Base-by-base conservation (phyloP, 192 early-diverging fungal species). In the Coemansia guatemalensis region DNA sequence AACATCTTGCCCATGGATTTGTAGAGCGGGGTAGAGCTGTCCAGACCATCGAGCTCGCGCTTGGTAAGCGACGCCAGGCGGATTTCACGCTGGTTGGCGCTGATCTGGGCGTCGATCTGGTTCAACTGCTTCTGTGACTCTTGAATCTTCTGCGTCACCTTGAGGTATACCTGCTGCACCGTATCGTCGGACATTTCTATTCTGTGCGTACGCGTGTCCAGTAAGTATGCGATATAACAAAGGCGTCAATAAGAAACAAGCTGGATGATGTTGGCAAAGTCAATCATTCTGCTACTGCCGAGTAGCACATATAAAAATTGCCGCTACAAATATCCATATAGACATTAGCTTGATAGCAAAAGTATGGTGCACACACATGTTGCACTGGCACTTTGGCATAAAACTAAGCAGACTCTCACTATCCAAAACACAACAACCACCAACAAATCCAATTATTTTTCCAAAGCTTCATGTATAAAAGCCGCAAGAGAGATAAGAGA, bases 1-100 rank as follows among this genome's bases (percentile, higher is more conserved):
- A 82, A 82, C 78, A 82, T 82, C 60, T 82, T 82, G 60, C 79
- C 79, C 47, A 76, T 67, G 20, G 74, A 73, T 52, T 68, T 75
- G 67, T 82, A 82, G 24, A 75, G 30, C 0, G 79, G 67, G 14
- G 68, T 67, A 1, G 54, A 49, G 9, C 5, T 26, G 61, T 69
- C 70, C 18, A 82, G 60, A 0, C 60, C 66, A 23, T 82, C 70
- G 49, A 82, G 52, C 48, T 82, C 79, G 55, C 74, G 74, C 52
- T 60, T 62, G 49, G 79, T 82, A 17, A 82, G 71, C 7, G 67
- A 55, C 3, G 74, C 74, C 1, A 75, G 68, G 9, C 79, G 79
- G 0, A 57, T 53, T 33, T 82, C 79, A 55, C 79, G 79, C 51
- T 82, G 69, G 70, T 76, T 72, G 52, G 54, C 35, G 35, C 62